phyloP scores from a whole-genome alignment of 768 basidiomycete species.

The Fomitopsis pulvina region DNA sequence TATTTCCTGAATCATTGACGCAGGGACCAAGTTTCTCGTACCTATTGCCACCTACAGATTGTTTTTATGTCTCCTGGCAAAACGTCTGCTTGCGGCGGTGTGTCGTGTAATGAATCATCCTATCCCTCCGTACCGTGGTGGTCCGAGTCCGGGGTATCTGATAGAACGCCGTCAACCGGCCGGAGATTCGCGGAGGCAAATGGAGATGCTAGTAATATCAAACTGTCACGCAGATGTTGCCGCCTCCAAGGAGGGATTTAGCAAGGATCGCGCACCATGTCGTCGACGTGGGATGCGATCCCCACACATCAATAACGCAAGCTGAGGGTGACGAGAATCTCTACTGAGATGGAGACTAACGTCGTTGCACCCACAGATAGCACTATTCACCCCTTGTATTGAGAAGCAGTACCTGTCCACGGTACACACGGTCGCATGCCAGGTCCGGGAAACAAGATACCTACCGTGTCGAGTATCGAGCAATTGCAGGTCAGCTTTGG shows the following conservation, averaged over 20 bases:
- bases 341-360: background rate
- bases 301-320: no score
- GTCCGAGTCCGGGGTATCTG: constrained; percentile 1
- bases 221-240: background rate
- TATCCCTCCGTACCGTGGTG: background rate
- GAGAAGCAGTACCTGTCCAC: background rate
- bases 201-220: background rate
- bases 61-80: no score
- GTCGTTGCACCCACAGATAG: background rate
- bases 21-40: no score
- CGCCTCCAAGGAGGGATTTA: no score
- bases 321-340: no score
- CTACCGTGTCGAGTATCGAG: constrained; percentile 3
- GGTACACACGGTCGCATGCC: background rate
- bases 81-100: no score
- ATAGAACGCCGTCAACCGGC: constrained; percentile 1
- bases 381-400: constrained; percentile 1
- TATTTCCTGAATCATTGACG: no score
- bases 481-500: constrained; percentile 1
- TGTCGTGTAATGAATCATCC: no score
- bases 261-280: no score
- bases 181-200: constrained; percentile 6
- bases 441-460: background rate
- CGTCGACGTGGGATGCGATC: no score
- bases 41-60: no score